Evolutionary conservation across 108 stramenopile species (phyloP).

Genomic region (Pseudonitzschia multistriata): DNA sequence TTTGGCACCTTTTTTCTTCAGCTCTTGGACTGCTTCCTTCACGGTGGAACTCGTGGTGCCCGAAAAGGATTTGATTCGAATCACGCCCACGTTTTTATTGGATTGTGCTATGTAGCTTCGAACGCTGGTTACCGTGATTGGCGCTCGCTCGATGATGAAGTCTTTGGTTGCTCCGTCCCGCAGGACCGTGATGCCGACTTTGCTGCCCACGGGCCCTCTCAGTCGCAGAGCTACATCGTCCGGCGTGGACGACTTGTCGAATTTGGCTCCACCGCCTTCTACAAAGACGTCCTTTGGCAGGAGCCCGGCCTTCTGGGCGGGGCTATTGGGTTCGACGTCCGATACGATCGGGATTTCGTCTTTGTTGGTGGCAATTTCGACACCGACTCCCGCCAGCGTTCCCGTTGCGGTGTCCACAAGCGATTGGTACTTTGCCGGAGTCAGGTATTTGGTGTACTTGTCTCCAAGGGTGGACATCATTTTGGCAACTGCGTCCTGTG

Average conservation of each 20-base stretch:
- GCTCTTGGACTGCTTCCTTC: slow-evolving; percentile 50
- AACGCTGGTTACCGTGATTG: slow-evolving; percentile 86
- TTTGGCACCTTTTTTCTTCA: slow-evolving; percentile 82
- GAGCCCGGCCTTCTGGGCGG: slow-evolving; percentile 66
- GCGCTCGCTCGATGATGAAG: slow-evolving; percentile 80
- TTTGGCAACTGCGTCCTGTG: slow-evolving; percentile 50
- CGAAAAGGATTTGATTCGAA: slow-evolving; percentile 88
- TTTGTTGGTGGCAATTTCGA: slow-evolving; percentile 64
- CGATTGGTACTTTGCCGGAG: slow-evolving; percentile 91
- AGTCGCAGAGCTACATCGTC: slow-evolving; percentile 79
- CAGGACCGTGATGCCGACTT: slow-evolving; percentile 69
- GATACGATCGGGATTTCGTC: slow-evolving; percentile 44
- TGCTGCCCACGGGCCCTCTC: slow-evolving; percentile 76
- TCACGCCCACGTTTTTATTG: slow-evolving; percentile 65
- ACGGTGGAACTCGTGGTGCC: slow-evolving; percentile 85
- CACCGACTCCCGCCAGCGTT: slow-evolving; percentile 78
- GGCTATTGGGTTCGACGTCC: slow-evolving; percentile 78
- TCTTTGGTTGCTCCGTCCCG: slow-evolving; percentile 71
- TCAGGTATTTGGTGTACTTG: slow-evolving; percentile 91
- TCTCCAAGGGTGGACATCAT: slow-evolving; percentile 84
- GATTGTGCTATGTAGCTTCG: slow-evolving; percentile 51
- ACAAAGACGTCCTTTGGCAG: slow-evolving; percentile 67
- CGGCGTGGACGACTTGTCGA: slow-evolving; percentile 64
- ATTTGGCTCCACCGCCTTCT: slow-evolving; percentile 71
- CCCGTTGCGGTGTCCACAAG: slow-evolving; percentile 86